Evolutionary conservation across 2,329 filamentous ascomycete genomes (phyloP), one percentile per base, ranked within the genome.

Genomic region (Sclerotinia minor): DNA sequence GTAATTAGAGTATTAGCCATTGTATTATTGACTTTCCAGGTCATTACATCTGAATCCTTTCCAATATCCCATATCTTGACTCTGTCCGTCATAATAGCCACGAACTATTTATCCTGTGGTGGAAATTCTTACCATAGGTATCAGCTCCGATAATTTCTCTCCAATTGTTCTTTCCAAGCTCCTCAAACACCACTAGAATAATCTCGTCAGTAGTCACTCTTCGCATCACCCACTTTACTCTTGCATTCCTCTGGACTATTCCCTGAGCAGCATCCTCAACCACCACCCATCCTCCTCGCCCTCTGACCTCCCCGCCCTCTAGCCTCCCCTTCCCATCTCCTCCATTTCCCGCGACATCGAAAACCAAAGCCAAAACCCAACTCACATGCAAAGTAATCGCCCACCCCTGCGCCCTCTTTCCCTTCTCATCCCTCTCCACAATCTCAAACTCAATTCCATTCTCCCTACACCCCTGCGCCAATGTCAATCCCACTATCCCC

Each of bases 311-410:
- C 38, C 29, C 21, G 17, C 4, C 21, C 5, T 19, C 58, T 21
- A 13, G n/a, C n/a, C 19, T 11, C 21, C 21, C 21, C 3, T 29
- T 9, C 35, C 35, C 35, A 9, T 35, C 35, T 8, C 17, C 8
- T 54, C 44, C 7, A 0, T 35, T 24, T 32, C 24, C 54, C 35
- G 24, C 4, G 26, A 44, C 47, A 49, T 11, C 47, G 3, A 49
- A 21, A 49, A 49, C 21, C 35, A 38, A 29, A 35, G 13, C 35
- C 35, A 35, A 35, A 35, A 35, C 8, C 9, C 29, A 38, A 50
- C 59, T 50, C 29, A 61, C 59, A 72, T 88, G 84, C 45, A 88
- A 75, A 1, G 85, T 87, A 63, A 89, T 79, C 53, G 83, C 85
- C 86, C 85, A 88, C 59, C 86, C 85, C 52, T 83, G 81, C 72